phyloP scores from a whole-genome alignment of 495 filamentous ascomycete genomes.

The Penicillium canescens region DNA sequence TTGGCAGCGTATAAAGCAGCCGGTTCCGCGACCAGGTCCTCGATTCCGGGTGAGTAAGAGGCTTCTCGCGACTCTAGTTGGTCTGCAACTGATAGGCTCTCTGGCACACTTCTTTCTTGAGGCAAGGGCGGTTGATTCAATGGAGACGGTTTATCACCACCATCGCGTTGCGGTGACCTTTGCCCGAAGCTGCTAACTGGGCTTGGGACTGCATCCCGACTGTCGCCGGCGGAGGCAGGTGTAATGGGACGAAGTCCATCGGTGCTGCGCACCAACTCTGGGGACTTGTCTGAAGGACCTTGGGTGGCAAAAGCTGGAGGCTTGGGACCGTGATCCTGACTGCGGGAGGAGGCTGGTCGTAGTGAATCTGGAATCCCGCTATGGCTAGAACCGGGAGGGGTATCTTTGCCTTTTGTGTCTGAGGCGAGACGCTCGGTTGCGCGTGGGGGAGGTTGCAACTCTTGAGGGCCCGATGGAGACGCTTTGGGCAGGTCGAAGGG shows the following conservation, averaged over 20 bases:
- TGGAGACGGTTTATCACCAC: constrained; percentile 14
- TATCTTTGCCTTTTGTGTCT: constrained; percentile 24
- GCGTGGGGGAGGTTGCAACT: constrained; percentile 30
- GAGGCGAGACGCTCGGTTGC: constrained; percentile 24
- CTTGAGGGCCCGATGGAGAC: constrained; percentile 15
- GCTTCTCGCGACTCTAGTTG: not conserved
- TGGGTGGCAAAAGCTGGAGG: constrained; percentile 13
- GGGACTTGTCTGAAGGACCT: constrained; percentile 17
- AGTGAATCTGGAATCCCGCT: constrained; percentile 19
- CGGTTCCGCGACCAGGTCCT: constrained; percentile 5
- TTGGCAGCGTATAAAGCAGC: constrained; percentile 21
- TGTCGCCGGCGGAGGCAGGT: constrained; percentile 28
- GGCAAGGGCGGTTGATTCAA: constrained; percentile 13
- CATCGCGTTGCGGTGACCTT: constrained; percentile 28
- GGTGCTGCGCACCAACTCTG: constrained; percentile 24
- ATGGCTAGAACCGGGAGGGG: constrained; percentile 20
- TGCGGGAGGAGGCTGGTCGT: constrained; percentile 31
- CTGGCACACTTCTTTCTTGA: constrained; percentile 11
- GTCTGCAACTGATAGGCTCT: not conserved
- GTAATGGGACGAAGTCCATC: constrained; percentile 36
- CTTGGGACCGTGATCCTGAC: constrained; percentile 23
- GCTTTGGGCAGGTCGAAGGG: constrained; percentile 16
- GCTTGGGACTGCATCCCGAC: constrained; percentile 17
- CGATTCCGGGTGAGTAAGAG: constrained; percentile 3
- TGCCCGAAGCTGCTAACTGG: constrained; percentile 25